A percentile compares a stretch with the other conserved stretches of the same genome.
Conservation (phyloP, 169 alveolate species). For the Sarcocystis neurona region DNA sequence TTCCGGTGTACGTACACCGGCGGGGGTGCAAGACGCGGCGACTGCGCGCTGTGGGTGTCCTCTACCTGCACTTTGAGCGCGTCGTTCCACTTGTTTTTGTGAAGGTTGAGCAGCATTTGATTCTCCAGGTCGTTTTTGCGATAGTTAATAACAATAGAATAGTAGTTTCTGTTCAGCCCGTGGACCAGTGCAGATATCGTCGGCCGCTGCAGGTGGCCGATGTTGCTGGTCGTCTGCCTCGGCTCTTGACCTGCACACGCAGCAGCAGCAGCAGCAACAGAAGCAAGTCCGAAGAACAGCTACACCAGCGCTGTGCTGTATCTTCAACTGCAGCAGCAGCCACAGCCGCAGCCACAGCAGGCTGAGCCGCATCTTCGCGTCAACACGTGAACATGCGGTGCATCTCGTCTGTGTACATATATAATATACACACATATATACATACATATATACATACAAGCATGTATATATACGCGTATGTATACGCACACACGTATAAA, state of each 20-base stretch:
- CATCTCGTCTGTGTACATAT: neutral
- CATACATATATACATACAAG: too few species aligned
- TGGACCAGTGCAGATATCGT: constrained; percentile 90
- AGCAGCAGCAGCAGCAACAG: too few species aligned
- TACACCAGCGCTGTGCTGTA: too few species aligned
- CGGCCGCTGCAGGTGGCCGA: constrained; percentile 82
- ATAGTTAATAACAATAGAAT: constrained; percentile 96
- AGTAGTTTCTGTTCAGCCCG: constrained; percentile 96
- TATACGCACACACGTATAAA: too few species aligned
- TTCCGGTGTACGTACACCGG: constrained; percentile 48
- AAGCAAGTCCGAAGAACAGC: too few species aligned
- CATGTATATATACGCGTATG: too few species aligned
- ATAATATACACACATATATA: too few species aligned
- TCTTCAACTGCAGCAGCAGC: too few species aligned
- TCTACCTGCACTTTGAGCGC: constrained; percentile 88
- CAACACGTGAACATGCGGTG: neutral
- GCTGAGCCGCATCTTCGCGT: neutral
- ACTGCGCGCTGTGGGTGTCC: too few species aligned
- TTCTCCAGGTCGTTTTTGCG: constrained; percentile 95
- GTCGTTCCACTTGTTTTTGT: constrained; percentile 95
- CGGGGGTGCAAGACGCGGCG: too few species aligned
- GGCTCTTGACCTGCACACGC: constrained; percentile 94
- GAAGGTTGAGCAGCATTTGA: constrained; percentile 95
- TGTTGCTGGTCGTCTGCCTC: constrained; percentile 98
- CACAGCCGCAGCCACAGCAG: too few species aligned